Evolutionary conservation across 1,284 basidiomycete species (phyloP).

Genomic region (Cryptococcus amylolentus): DNA sequence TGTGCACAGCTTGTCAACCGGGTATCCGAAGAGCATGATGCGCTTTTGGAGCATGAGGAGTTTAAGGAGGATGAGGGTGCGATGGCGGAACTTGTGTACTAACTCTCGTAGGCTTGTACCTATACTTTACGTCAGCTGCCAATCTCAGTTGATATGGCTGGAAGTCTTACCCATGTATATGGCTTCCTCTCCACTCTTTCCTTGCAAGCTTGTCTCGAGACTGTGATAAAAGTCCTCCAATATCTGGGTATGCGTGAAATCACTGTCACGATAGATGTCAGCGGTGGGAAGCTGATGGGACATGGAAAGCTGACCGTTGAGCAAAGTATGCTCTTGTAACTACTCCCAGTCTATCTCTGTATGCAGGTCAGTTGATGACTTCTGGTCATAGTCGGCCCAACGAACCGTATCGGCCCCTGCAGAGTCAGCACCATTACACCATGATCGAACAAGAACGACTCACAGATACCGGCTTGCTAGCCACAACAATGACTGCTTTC

Average conservation of each 20-base stretch:
- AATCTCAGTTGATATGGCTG: not conserved
- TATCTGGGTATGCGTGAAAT: conserved; percentile 78
- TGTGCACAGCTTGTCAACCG: conserved; percentile 92
- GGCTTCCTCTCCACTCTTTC: conserved; percentile 41
- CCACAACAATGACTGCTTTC: conserved; percentile 94
- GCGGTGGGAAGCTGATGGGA: not conserved
- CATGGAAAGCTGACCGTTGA: conserved; percentile 56
- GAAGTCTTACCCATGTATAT: conserved; percentile 46
- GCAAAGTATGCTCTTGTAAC: conserved; percentile 87
- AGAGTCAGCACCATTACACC: conserved; percentile 9
- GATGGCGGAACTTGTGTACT: conserved; percentile 88
- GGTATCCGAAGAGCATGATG: conserved; percentile 96
- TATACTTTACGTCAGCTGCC: conserved; percentile 33
- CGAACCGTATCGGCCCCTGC: conserved; percentile 43
- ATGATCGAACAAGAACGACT: conserved; percentile 8
- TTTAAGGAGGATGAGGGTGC: conserved; percentile 90
- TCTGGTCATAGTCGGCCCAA: not conserved
- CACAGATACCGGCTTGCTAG: conserved; percentile 79
- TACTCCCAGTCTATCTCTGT: conserved; percentile 87
- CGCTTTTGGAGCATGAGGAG: conserved; percentile 88
- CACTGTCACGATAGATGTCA: conserved; percentile 51
- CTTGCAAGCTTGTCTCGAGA: conserved; percentile 56
- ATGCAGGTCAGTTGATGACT: conserved; percentile 1
- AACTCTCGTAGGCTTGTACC: conserved; percentile 89
- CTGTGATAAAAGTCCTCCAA: conserved; percentile 76